phyloP scores from a whole-genome alignment of 306 rosid genomes.

The Quercus alba region DNA sequence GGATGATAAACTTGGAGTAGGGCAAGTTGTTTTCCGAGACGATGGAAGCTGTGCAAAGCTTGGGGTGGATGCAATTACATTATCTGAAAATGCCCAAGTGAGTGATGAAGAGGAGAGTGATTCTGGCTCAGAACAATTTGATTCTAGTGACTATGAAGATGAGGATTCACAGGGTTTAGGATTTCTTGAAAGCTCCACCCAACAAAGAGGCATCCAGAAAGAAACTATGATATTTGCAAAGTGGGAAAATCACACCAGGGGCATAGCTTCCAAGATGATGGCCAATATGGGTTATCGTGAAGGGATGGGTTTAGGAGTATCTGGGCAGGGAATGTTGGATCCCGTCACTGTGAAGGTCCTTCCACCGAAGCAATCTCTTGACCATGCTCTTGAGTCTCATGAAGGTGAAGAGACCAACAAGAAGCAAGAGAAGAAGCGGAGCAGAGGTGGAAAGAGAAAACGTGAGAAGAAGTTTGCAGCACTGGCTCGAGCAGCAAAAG shows the following conservation, averaged over 20 bases:
- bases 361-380: conserved; percentile 90
- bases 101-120: conserved; percentile 54
- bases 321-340: conserved; percentile 85
- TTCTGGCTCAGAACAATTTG: conserved; percentile 55
- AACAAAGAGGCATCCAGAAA: conserved; percentile 72
- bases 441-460: conserved; percentile 88
- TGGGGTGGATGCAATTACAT: conserved; percentile 53
- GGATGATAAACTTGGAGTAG: conserved; percentile 62
- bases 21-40: conserved; percentile 80
- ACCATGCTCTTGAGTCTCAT: conserved; percentile 61
- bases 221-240: conserved; percentile 85
- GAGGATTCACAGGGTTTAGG: conserved; percentile 69
- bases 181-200: conserved; percentile 65
- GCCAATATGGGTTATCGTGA: conserved; percentile 89
- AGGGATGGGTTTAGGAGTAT: conserved; percentile 85
- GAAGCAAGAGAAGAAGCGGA: conserved; percentile 59
- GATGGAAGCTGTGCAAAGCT: conserved; percentile 72
- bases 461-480: conserved; percentile 85
- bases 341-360: conserved; percentile 77
- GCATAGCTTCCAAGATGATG: conserved; percentile 97
- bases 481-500: conserved; percentile 56
- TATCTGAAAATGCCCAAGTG: conserved; percentile 65
- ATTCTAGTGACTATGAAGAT: conserved; percentile 66
- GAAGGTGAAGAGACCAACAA: conserved; percentile 38
- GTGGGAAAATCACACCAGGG: conserved; percentile 98